Evolutionary conservation across 2,329 filamentous ascomycete species (phyloP), one percentile per base, ranked within the genome.

Genomic region (Plectosphaerella cucumerina): DNA sequence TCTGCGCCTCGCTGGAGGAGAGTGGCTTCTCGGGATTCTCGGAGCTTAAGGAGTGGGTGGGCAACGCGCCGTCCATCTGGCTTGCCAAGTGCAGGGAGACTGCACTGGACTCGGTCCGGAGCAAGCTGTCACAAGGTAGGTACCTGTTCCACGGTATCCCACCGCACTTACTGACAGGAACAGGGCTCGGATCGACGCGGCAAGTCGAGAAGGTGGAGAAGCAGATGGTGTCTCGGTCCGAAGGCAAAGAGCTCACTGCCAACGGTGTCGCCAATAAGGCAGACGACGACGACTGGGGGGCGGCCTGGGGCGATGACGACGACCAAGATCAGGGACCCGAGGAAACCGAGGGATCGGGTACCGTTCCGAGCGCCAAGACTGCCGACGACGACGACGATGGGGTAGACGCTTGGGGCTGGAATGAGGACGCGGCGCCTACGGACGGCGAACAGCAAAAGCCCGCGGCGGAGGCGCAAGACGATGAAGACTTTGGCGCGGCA

Each of bases 151-250:
- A 9, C 6, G 8, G 21, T 26, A 21, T 11, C 33, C 44, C 12
- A 4, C 9, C 11, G 0, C 21, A 3, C 5, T 21, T 21, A 43
- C 12, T 2, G 11, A 2, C 22, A 17, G 17, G 10, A 12, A 20
- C 44, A 62, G 60, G 69, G 1, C 78, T 93, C 37, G 85, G 85
- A 9, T 69, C 76, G 22, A 78, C 85, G 14, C 87, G 82, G 58
- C 76, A 80, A 44, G 91, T 96, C 1, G 91, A 97, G 65, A 84
- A 88, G 60, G 76, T 95, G 1, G 93, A 97, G 67, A 95, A 86
- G 46, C 87, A 94, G 61, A 83, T 87, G 64, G 77, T 97, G 1
- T 85, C 85, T 2, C 77, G 80, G 46, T 74, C 75, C 0, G 83
- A 87, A 56, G 87, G 89, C 48, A 81, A 82, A 50, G 76, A 87